Conservation (phyloP, 1,284 basidiomycete genomes). For the Pseudozyma sp. region DNA sequence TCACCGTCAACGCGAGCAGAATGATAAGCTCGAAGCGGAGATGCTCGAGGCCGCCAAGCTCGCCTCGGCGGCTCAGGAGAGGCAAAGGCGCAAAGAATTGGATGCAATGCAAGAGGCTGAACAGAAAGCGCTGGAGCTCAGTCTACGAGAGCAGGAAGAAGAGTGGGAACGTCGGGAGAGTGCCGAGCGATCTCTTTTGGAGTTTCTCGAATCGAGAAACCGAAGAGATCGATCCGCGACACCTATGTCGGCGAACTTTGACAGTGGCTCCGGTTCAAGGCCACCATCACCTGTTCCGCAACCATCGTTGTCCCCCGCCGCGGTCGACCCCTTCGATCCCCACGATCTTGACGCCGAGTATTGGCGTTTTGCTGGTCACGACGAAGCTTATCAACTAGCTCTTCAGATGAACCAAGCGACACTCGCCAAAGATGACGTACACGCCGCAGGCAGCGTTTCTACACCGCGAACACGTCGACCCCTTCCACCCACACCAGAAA, state of each 20-base stretch:
- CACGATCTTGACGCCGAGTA: constrained; percentile 38
- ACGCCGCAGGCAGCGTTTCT: neutral
- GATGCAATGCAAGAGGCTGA: constrained; percentile 33
- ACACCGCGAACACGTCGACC: constrained; percentile 16
- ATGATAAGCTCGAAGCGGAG: constrained; percentile 16
- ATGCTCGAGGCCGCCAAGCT: constrained; percentile 37
- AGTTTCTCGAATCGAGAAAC: constrained; percentile 24
- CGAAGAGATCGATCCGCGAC: neutral
- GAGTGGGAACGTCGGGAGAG: constrained; percentile 49
- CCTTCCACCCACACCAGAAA: constrained; percentile 22
- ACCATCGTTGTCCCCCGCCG: neutral
- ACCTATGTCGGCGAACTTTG: neutral
- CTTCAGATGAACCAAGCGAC: constrained; percentile 35
- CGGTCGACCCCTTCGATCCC: neutral
- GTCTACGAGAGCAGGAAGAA: constrained; percentile 47
- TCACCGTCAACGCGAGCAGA: constrained; percentile 30
- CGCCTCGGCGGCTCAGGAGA: constrained; percentile 23
- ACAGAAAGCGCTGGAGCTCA: constrained; percentile 39
- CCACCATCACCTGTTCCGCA: neutral
- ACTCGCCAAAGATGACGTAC: constrained; percentile 3
- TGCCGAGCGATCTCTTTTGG: constrained; percentile 36
- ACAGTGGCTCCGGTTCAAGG: neutral
- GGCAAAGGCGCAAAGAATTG: constrained; percentile 15
- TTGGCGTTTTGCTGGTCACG: constrained; percentile 44
- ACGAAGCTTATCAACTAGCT: constrained; percentile 43